Base-by-base conservation (phyloP, 768 basidiomycete species). In the Collybia sordida region DNA sequence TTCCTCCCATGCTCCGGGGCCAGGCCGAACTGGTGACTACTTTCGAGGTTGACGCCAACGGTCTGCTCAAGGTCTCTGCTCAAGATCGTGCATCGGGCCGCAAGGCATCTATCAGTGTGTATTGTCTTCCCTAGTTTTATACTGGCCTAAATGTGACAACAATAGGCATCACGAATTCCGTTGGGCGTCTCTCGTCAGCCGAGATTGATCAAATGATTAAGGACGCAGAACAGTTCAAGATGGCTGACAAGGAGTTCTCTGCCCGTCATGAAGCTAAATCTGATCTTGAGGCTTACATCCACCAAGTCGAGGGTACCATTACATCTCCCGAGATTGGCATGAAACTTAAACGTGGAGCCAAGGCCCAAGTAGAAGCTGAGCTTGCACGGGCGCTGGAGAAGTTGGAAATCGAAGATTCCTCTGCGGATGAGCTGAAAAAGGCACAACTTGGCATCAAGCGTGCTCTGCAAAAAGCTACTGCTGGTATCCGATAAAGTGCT, bases 201-300 rank as follows among this genome's bases (percentile, higher is more conserved):
- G 97, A 99, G 81, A 99, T 99, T 57, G 95, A 98, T 65, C 95
- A 98, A 75, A 98, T 98, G 97, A 97, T 98, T 80, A 94, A 95
- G 81, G 96, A 98, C 66, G 93, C 97, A 47, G 96, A 98, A 72
- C 92, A 94, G 71, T 97, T 83, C 84, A 95, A 94, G 80, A 83
- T 85, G 67, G 92, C 89, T 22, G 90, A 93, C 82, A 97, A 94
- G 79, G 97, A 98, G 70, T 98, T 96, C 83, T 91, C 93, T 55
- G 88, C 95, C 49, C 90, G 90, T 58, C 97, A 99, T 69, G 95
- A 98, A 74, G 94, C 97, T 56, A 97, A 95, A 73, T 91, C 94
- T 42, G 95, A 98, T 72, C 88, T 98, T 54, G 97, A 99, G 78
- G 86, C 93, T 31, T 98, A 98, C 77, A 81, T 99, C 64, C 93